Percentiles rank a stretch among this genome's conserved stretches.
phyloP scores from a whole-genome alignment of 2,329 filamentous ascomycete genomes.

The Penicillium sp. region DNA sequence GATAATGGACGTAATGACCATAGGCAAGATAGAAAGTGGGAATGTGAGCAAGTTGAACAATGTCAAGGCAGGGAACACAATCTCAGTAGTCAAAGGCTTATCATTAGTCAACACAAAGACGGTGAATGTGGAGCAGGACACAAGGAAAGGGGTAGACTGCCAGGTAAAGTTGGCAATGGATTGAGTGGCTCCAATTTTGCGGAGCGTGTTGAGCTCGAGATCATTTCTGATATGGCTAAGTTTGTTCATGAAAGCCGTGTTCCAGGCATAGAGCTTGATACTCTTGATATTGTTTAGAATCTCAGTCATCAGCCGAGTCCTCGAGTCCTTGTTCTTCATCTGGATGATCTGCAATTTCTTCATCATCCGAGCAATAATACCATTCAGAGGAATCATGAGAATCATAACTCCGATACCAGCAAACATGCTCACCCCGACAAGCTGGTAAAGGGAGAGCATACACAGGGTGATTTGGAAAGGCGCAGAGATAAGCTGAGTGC shows the following conservation, averaged over 20 bases:
- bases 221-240: slow-evolving; percentile 96
- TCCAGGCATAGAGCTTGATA: slow-evolving; percentile 98
- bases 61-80: slow-evolving; percentile 89
- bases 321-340: slow-evolving; percentile 98
- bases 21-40: slow-evolving; percentile 87
- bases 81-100: slow-evolving; percentile 81
- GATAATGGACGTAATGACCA: slow-evolving; percentile 96
- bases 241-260: slow-evolving; percentile 94
- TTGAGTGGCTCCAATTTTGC: slow-evolving; percentile 92
- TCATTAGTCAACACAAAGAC: slow-evolving; percentile 87
- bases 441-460: slow-evolving; percentile 91
- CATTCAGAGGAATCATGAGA: slow-evolving; percentile 95
- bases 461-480: slow-evolving; percentile 95
- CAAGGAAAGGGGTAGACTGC: slow-evolving; percentile 95
- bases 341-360: slow-evolving; percentile 91
- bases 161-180: slow-evolving; percentile 96
- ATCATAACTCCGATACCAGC: slow-evolving; percentile 94
- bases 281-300: slow-evolving; percentile 99
- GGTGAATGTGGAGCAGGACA: slow-evolving; percentile 93
- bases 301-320: slow-evolving; percentile 91
- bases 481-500: slow-evolving; percentile 92
- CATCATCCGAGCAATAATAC: slow-evolving; percentile 86
- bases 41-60: slow-evolving; percentile 97
- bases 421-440: slow-evolving; percentile 95
- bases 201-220: slow-evolving; percentile 87